Conservation (phyloP, 2,329 filamentous ascomycete species). For the Fusarium anthophilum region DNA sequence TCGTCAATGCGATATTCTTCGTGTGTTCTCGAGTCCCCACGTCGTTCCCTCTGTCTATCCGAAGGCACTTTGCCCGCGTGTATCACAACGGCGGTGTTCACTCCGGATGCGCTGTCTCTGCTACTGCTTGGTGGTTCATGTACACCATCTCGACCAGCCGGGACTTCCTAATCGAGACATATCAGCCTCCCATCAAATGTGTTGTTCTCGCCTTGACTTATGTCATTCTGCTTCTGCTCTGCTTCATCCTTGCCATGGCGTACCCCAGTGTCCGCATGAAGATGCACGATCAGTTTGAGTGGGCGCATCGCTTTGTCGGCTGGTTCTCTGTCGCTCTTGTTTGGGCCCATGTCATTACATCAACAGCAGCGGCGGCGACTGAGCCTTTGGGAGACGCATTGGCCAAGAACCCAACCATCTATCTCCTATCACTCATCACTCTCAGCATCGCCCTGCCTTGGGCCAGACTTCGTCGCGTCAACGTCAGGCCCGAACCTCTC, state of each 20-base stretch:
- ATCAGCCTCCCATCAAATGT: slow-evolving; percentile 4
- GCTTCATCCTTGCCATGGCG: slow-evolving; percentile 40
- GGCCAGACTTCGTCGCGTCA: slow-evolving; percentile 71
- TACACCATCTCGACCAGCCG: slow-evolving; percentile 26
- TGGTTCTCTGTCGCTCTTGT: slow-evolving; percentile 71
- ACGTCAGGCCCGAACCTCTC: slow-evolving; percentile 68
- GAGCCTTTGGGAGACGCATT: slow-evolving; percentile 10
- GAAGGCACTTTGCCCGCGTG: slow-evolving; percentile 52
- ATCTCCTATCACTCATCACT: slow-evolving; percentile 9
- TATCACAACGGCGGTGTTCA: slow-evolving; percentile 58
- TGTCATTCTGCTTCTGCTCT: slow-evolving; percentile 29
- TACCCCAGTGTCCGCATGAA: slow-evolving; percentile 40
- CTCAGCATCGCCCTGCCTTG: slow-evolving; percentile 53
- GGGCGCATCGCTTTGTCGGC: slow-evolving; percentile 72
- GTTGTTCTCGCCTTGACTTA: slow-evolving; percentile 41
- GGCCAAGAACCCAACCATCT: slow-evolving; percentile 15
- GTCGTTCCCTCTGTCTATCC: slow-evolving; percentile 54
- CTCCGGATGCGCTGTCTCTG: slow-evolving; percentile 53
- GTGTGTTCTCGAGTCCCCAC: slow-evolving; percentile 52
- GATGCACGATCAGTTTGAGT: slow-evolving; percentile 72
- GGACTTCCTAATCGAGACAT: not conserved
- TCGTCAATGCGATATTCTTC: slow-evolving; percentile 57
- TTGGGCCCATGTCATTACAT: slow-evolving; percentile 66
- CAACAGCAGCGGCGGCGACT: slow-evolving; percentile 53
- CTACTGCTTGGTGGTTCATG: slow-evolving; percentile 53